A percentile compares a stretch with the other conserved stretches of the same genome.
phyloP scores from a whole-genome alignment of 2,329 filamentous ascomycete genomes.

The Lojkania enalia region DNA sequence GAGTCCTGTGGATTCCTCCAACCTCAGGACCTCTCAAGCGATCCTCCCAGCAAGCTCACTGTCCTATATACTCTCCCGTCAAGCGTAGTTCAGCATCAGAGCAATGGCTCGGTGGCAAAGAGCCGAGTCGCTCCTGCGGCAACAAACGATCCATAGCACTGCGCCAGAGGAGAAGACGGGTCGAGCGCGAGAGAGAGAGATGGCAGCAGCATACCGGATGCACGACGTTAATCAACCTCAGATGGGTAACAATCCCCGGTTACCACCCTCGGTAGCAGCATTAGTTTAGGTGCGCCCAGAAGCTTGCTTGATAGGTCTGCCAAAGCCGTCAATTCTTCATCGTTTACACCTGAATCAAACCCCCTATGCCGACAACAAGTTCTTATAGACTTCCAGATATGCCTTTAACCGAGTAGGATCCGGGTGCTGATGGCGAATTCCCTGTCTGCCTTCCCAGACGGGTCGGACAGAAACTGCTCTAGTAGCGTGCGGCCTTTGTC shows the following conservation, averaged over 20 bases:
- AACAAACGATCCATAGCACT: constrained; percentile 32
- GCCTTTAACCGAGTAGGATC: constrained; percentile 14
- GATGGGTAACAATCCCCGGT: constrained; percentile 17
- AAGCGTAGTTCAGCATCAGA: constrained; percentile 30
- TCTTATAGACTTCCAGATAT: constrained; percentile 10
- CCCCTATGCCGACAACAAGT: background rate
- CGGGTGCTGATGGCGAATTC: constrained; percentile 14
- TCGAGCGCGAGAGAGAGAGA: constrained; percentile 2
- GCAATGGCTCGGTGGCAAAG: constrained; percentile 30
- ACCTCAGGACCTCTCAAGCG: constrained; percentile 25
- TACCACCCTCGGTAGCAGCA: constrained; percentile 18
- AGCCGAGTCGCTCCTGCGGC: constrained; percentile 21
- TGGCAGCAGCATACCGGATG: constrained; percentile 1
- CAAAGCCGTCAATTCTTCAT: constrained; percentile 18
- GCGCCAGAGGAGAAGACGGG: constrained; percentile 33
- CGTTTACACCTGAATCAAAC: constrained; percentile 16
- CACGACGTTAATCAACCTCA: constrained; percentile 10
- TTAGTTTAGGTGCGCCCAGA: constrained; percentile 19
- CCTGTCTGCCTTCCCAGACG: constrained; percentile 1
- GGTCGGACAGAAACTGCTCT: constrained; percentile 2
- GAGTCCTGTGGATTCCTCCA: constrained; percentile 32
- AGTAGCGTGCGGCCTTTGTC: background rate
- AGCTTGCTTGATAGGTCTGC: constrained; percentile 20
- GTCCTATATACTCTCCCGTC: constrained; percentile 57
- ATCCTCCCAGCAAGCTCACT: constrained; percentile 62